phyloP scores from a whole-genome alignment of 1,139 yeast genomes.

The Pneumocystis murina region DNA sequence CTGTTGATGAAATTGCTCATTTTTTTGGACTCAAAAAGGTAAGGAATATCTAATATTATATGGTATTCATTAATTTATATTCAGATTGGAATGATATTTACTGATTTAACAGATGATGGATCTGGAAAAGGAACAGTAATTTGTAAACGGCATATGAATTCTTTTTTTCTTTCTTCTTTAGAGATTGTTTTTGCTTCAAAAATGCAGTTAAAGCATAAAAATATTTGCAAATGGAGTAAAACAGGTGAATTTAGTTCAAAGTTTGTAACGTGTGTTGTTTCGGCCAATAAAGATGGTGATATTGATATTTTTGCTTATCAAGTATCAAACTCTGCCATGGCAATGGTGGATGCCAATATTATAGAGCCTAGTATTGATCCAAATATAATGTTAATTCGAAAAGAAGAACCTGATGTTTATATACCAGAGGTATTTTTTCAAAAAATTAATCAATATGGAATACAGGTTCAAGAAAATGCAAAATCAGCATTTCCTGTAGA shows the following conservation, averaged over 20 bases:
- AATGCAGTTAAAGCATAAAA: constrained; percentile 56
- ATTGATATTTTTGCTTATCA: constrained; percentile 87
- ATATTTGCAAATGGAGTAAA: constrained; percentile 47
- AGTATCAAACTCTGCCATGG: constrained; percentile 78
- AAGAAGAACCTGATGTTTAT: constrained; percentile 53
- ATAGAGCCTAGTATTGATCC: constrained; percentile 86
- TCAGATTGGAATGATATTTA: constrained; percentile 67
- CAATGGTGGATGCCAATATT: constrained; percentile 70
- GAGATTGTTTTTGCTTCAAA: constrained; percentile 79
- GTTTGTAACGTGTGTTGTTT: constrained; percentile 81
- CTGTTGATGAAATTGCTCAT: constrained; percentile 42
- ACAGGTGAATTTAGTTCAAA: constrained; percentile 68
- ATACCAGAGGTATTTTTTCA: constrained; percentile 90
- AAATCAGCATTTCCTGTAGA: constrained; percentile 95
- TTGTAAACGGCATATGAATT: constrained; percentile 83
- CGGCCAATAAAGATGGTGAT: constrained; percentile 75
- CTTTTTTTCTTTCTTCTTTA: constrained; percentile 72
- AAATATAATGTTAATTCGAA: constrained; percentile 66
- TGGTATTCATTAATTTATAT: not conserved
- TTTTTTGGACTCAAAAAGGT: constrained; percentile 45
- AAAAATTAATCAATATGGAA: constrained; percentile 73
- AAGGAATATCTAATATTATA: not conserved
- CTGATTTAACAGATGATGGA: constrained; percentile 83
- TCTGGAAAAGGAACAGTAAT: constrained; percentile 74
- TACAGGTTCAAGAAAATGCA: constrained; percentile 76